These are phyloP conservation scores for Ophiosphaerella korrae DNA, from an alignment of 2,329 filamentous ascomycete genomes.

Conservation along the genomic window DNA sequence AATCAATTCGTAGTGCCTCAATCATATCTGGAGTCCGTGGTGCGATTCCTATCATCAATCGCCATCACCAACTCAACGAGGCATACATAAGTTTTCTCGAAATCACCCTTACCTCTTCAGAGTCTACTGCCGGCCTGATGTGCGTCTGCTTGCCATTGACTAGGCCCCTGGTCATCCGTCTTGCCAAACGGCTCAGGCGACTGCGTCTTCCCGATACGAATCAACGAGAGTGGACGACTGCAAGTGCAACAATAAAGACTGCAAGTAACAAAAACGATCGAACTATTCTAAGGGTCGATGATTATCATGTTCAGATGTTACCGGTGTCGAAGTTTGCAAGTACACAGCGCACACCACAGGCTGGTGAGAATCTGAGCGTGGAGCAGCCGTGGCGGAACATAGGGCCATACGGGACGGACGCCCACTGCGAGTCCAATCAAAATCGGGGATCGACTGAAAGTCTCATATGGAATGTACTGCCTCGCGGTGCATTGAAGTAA, in stretches of 20 bases:
- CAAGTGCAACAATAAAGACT: not conserved
- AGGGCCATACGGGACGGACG: not conserved
- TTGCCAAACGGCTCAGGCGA: constrained; percentile 3
- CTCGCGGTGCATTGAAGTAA: no score
- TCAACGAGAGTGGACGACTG: constrained; percentile 9
- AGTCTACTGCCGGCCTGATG: constrained; percentile 9
- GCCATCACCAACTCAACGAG: constrained; percentile 5
- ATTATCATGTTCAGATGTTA: constrained; percentile 10
- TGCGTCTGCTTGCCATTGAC: constrained; percentile 9
- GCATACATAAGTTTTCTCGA: constrained; percentile 16
- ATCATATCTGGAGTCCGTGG: constrained; percentile 9
- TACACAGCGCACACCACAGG: not conserved
- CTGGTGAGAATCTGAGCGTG: not conserved
- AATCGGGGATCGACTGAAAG: not conserved
- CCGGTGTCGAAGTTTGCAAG: not conserved
- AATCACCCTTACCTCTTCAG: constrained; percentile 8
- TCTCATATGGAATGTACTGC: no score
- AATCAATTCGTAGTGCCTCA: constrained; percentile 6
- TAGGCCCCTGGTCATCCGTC: constrained; percentile 5
- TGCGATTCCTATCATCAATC: constrained; percentile 11
- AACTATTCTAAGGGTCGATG: constrained; percentile 2
- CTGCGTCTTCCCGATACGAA: constrained; percentile 2
- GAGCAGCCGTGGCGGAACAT: constrained; percentile 2
- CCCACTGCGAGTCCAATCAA: not conserved
- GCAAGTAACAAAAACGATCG: not conserved